Conservation (phyloP, 495 filamentous ascomycete species). For the Penicillium cinerascens region DNA sequence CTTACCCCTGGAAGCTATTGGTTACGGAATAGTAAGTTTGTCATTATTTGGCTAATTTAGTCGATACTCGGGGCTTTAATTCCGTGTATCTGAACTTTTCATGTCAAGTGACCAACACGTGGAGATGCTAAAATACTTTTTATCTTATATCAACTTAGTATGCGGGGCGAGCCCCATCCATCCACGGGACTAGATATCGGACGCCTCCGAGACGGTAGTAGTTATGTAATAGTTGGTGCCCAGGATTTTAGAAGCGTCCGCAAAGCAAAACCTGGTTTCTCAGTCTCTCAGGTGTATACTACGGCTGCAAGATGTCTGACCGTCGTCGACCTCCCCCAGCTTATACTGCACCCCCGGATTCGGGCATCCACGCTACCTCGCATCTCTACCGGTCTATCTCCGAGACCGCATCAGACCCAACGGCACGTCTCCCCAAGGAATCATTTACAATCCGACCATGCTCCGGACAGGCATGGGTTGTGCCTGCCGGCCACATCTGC, state of each 20-base stretch:
- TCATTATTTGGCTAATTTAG: background rate
- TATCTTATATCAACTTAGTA: background rate
- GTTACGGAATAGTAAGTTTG: background rate
- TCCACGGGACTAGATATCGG: conserved; percentile 6
- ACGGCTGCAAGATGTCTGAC: conserved; percentile 22
- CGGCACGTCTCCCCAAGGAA: conserved; percentile 30
- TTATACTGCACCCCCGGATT: conserved; percentile 37
- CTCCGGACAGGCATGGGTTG: conserved; percentile 62
- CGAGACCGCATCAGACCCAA: conserved; percentile 29
- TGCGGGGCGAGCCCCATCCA: conserved; percentile 11
- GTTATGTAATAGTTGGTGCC: conserved; percentile 6
- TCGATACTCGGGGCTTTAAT: background rate
- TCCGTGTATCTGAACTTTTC: background rate
- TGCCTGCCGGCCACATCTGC: conserved; percentile 59
- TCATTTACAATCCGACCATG: conserved; percentile 45
- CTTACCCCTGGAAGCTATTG: background rate
- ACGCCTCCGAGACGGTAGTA: conserved; percentile 1
- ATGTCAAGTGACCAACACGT: background rate
- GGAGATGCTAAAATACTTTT: background rate
- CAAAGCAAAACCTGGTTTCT: background rate
- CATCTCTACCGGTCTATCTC: conserved; percentile 40
- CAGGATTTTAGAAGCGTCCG: background rate
- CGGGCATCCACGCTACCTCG: conserved; percentile 36
- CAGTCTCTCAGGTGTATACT: background rate
- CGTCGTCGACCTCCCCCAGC: conserved; percentile 40